Evolutionary conservation across 441 rosid genomes (phyloP).

Genomic region (Gossypium gossypioides): DNA sequence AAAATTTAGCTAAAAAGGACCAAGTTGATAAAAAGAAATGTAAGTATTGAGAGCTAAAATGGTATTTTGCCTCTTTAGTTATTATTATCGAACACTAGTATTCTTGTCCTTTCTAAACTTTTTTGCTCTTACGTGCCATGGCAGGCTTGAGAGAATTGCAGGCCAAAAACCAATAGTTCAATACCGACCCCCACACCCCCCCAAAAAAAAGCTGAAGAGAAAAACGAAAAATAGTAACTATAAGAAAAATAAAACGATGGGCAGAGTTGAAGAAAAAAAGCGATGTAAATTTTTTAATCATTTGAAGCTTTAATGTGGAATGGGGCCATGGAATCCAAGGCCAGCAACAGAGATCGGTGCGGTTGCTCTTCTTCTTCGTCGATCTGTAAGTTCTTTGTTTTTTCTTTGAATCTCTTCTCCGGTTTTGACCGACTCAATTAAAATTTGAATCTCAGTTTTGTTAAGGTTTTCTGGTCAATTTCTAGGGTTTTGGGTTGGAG

Average conservation of each 20-base stretch:
- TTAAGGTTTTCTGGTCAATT: not conserved
- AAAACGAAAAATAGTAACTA: not conserved
- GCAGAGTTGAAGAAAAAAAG: not conserved
- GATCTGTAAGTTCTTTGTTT: slow-evolving; percentile 17
- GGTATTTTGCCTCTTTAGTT: no score
- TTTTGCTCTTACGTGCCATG: not conserved
- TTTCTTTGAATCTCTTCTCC: not conserved
- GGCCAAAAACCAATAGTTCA: slow-evolving; percentile 14
- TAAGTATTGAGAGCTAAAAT: no score
- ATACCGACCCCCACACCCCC: not conserved
- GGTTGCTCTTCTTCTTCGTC: not conserved
- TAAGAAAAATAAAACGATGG: not conserved
- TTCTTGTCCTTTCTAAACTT: not conserved
- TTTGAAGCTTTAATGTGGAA: slow-evolving; percentile 1
- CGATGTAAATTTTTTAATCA: not conserved
- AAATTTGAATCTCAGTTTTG: slow-evolving; percentile 8
- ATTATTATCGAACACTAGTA: no score
- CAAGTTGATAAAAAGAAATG: no score
- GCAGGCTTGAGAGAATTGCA: slow-evolving; percentile 18
- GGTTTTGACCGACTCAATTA: not conserved
- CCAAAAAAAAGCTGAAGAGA: not conserved
- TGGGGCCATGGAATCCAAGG: slow-evolving; percentile 26
- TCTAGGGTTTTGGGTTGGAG: slow-evolving; percentile 12
- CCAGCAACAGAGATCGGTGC: not conserved
- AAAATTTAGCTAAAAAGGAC: no score